Evolutionary conservation across 2,329 filamentous ascomycete species (phyloP).

Genomic region (Neofusicoccum parvum): DNA sequence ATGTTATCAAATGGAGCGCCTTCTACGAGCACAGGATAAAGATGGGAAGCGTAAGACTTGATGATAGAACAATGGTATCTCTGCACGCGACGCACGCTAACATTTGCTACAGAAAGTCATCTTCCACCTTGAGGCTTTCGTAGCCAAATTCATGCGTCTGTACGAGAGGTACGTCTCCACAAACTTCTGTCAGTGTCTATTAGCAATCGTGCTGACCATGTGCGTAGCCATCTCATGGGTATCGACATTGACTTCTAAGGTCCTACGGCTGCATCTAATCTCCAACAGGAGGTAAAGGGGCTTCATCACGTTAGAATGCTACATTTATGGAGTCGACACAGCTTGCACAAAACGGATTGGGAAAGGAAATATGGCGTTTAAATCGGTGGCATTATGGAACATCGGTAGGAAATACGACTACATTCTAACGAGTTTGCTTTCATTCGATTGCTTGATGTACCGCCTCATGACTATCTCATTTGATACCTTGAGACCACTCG

Average conservation of each 20-base stretch:
- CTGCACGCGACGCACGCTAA: not conserved
- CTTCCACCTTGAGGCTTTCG: slow-evolving; percentile 97
- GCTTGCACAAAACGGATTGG: not conserved
- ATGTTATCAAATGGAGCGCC: slow-evolving; percentile 93
- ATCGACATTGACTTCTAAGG: slow-evolving; percentile 15
- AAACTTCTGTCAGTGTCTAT: not conserved
- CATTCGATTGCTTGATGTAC: no score
- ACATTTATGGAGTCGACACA: not conserved
- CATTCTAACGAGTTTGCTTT: not conserved
- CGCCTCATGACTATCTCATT: no score
- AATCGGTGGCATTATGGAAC: not conserved
- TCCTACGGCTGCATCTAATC: no score
- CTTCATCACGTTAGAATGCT: not conserved
- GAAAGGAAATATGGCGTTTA: not conserved
- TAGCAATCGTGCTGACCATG: not conserved
- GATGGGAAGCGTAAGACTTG: slow-evolving; percentile 65
- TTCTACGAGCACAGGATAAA: slow-evolving; percentile 97
- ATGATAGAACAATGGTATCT: not conserved
- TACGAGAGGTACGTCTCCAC: slow-evolving; percentile 73
- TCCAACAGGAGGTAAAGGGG: no score
- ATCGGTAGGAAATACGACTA: not conserved
- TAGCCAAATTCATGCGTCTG: slow-evolving; percentile 97
- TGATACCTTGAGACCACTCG: no score
- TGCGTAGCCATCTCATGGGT: slow-evolving; percentile 17
- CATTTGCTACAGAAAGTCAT: slow-evolving; percentile 71